Conservation (phyloP, 495 filamentous ascomycete species). For the Aspergillus egyptiacus region DNA sequence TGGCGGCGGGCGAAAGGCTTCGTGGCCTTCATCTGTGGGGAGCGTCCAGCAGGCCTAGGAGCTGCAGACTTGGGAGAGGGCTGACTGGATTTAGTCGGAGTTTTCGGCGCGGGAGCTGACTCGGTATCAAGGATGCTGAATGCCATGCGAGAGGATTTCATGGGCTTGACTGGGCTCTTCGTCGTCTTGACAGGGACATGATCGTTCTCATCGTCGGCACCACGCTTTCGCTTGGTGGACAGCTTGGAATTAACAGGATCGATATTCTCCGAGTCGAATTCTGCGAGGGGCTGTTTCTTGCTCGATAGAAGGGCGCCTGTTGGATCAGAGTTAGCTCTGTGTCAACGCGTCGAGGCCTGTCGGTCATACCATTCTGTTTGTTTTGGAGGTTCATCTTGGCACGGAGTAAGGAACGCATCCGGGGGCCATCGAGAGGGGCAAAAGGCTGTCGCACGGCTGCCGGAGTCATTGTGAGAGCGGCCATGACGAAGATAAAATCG, state of each 20-base stretch:
- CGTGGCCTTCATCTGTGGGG: conserved; percentile 31
- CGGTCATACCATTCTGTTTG: conserved; percentile 49
- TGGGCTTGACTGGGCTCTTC: conserved; percentile 34
- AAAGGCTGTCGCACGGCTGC: conserved; percentile 39
- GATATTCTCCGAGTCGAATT: conserved; percentile 71
- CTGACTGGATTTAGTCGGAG: conserved; percentile 32
- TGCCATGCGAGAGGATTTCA: conserved; percentile 37
- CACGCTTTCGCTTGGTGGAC: conserved; percentile 61
- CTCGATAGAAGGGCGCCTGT: conserved; percentile 24
- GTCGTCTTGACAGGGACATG: conserved; percentile 27
- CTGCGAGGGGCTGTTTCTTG: conserved; percentile 42
- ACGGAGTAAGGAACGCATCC: conserved; percentile 39
- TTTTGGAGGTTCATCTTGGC: conserved; percentile 48
- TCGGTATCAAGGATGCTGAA: conserved; percentile 27
- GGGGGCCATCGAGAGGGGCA: conserved; percentile 36
- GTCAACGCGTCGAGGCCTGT: neutral
- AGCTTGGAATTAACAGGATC: conserved; percentile 59
- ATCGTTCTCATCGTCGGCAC: conserved; percentile 49
- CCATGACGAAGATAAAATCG: conserved; percentile 26
- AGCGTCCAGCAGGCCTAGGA: conserved; percentile 38
- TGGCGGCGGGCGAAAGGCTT: conserved; percentile 34
- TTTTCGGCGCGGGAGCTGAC: conserved; percentile 31
- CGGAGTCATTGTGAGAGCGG: conserved; percentile 39
- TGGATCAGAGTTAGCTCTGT: neutral
- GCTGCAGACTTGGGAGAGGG: conserved; percentile 33